These are phyloP conservation scores for Aspergillus thermomutatus DNA, from an alignment of 2,329 filamentous ascomycete genomes.

Conservation along the genomic window DNA sequence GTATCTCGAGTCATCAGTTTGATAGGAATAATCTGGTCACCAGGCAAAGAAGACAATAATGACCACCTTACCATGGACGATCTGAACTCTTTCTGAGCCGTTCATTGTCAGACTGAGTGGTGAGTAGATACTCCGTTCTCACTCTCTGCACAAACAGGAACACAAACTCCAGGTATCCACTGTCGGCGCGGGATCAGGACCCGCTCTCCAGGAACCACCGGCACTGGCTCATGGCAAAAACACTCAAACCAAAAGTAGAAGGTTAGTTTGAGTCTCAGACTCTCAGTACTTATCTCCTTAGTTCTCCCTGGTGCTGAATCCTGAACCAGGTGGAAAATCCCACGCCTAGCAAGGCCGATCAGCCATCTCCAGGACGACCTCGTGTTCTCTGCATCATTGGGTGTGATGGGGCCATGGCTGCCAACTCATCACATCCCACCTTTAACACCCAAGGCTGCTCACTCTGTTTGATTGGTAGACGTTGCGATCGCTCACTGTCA, in stretches of 20 bases:
- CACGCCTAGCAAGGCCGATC: background rate
- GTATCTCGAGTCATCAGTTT: background rate
- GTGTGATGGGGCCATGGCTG: constrained; percentile 6
- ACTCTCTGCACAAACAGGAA: background rate
- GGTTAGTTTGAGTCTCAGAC: background rate
- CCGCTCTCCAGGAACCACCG: background rate
- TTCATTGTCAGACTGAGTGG: background rate
- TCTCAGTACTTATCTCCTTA: background rate
- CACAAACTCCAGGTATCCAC: background rate
- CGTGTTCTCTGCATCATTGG: constrained; percentile 3
- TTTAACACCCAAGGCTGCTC: background rate
- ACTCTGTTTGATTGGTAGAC: background rate
- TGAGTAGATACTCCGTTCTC: no score
- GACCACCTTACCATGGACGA: background rate
- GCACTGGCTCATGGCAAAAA: background rate
- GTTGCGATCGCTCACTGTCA: background rate
- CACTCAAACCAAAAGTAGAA: background rate
- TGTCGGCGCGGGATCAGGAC: background rate
- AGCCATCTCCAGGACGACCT: constrained; percentile 6
- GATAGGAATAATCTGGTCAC: background rate
- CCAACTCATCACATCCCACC: constrained; percentile 20
- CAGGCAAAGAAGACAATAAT: background rate
- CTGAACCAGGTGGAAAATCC: no score
- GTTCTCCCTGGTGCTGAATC: background rate
- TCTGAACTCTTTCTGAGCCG: background rate